Conservation (phyloP, 345 rosid species). For the Citrus glauca region DNA sequence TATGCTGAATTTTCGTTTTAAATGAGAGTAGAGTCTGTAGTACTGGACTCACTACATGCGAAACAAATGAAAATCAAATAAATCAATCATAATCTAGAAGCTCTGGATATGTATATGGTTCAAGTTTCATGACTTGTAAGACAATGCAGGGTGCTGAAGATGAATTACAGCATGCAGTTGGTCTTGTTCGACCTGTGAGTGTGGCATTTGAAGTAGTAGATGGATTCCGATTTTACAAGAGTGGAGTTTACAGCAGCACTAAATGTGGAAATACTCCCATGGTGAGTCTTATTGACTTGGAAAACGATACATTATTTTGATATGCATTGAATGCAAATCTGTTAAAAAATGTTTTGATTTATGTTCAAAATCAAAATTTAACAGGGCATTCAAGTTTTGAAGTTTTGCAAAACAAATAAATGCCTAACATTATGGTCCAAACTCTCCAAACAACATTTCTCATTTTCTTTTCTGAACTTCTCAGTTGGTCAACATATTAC, state of each 20-base stretch:
- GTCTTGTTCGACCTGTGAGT: slow-evolving; percentile 77
- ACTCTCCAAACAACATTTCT: background rate
- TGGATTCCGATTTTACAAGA: slow-evolving; percentile 63
- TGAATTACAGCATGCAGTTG: slow-evolving; percentile 94
- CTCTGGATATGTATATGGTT: background rate
- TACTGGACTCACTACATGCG: background rate
- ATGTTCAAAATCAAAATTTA: background rate
- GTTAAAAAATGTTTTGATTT: background rate
- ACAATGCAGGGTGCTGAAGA: slow-evolving; percentile 79
- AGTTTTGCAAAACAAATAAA: background rate
- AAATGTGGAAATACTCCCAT: slow-evolving; percentile 65
- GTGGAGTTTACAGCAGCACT: slow-evolving; percentile 72
- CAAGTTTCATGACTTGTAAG: background rate
- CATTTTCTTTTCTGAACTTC: background rate
- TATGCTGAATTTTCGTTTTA: background rate
- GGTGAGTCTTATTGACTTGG: slow-evolving; percentile 39
- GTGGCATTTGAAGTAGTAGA: slow-evolving; percentile 79
- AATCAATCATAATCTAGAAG: background rate
- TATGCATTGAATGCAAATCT: background rate
- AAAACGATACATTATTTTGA: background rate
- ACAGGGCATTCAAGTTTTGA: background rate
- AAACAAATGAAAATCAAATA: too few relatives aligned
- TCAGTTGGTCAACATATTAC: background rate
- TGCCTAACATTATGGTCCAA: background rate
- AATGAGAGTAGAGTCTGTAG: background rate